phyloP scores from a whole-genome alignment of 192 early-diverging fungal genomes.

The Endogone sp. region DNA sequence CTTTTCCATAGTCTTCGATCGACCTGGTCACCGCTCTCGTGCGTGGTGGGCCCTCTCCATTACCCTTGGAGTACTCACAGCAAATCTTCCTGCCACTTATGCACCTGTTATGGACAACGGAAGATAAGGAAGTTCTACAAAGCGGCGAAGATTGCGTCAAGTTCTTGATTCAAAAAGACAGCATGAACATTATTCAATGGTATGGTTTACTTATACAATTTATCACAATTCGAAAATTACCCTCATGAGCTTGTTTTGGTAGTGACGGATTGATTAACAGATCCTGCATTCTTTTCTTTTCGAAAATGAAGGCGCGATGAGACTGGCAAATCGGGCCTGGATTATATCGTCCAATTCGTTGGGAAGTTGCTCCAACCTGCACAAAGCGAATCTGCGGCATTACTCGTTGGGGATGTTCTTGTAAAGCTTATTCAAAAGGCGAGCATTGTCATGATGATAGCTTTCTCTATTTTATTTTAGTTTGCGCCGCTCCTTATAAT shows the following conservation, averaged over 20 bases:
- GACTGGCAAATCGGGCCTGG: conserved; percentile 64
- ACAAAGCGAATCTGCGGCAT: conserved; percentile 71
- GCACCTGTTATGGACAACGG: conserved; percentile 58
- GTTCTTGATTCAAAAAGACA: conserved; percentile 75
- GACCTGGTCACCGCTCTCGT: conserved; percentile 73
- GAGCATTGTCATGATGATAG: conserved; percentile 12
- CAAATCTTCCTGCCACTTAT: conserved; percentile 83
- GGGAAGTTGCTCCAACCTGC: conserved; percentile 73
- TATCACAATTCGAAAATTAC: background rate
- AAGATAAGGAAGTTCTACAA: conserved; percentile 80
- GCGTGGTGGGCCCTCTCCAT: conserved; percentile 63
- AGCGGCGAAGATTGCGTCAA: conserved; percentile 85
- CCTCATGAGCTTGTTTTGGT: too few relatives aligned
- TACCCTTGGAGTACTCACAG: conserved; percentile 66
- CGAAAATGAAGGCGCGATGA: conserved; percentile 29
- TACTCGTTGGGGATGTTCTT: conserved; percentile 90
- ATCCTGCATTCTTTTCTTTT: background rate
- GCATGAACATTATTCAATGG: conserved; percentile 74
- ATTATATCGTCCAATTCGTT: conserved; percentile 77
- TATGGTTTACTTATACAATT: conserved; percentile 18
- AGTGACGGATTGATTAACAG: background rate
- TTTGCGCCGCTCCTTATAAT: too few relatives aligned
- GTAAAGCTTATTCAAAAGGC: conserved; percentile 82
- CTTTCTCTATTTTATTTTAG: background rate
- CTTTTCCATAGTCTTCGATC: conserved; percentile 53